phyloP scores from a whole-genome alignment of 2,329 filamentous ascomycete species.

The Colletotrichum falcatum region DNA sequence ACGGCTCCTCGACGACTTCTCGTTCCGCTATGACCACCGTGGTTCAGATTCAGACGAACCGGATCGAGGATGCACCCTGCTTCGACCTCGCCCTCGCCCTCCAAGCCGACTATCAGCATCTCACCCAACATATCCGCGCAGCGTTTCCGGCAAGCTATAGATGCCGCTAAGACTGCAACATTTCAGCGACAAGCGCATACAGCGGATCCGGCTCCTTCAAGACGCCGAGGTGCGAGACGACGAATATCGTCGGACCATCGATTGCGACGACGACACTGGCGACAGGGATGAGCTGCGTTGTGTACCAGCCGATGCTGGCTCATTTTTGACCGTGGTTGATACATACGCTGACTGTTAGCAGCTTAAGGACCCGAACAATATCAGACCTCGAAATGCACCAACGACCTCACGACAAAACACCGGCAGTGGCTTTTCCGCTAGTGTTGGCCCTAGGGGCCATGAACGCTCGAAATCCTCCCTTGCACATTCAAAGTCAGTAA shows the following conservation, averaged over 20 bases:
- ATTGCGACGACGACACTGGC: conserved; percentile 22
- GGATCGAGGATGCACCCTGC: neutral
- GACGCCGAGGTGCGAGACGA: conserved; percentile 17
- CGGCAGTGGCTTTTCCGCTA: conserved; percentile 66
- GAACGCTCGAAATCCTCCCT: conserved; percentile 66
- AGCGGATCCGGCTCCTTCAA: conserved; percentile 18
- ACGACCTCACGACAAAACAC: conserved; percentile 41
- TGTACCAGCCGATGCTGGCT: conserved; percentile 26
- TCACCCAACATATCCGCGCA: conserved; percentile 13
- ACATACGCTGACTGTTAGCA: conserved; percentile 42
- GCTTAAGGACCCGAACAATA: conserved; percentile 48
- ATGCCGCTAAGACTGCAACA: conserved; percentile 19
- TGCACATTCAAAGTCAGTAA: conserved; percentile 44
- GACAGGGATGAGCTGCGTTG: conserved; percentile 31
- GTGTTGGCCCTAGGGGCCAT: conserved; percentile 65
- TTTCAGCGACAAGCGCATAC: neutral
- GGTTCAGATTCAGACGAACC: neutral
- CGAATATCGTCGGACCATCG: conserved; percentile 9
- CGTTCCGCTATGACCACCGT: neutral
- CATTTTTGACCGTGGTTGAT: neutral
- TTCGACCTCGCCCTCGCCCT: neutral
- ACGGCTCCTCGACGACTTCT: conserved; percentile 14
- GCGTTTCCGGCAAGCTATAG: conserved; percentile 23
- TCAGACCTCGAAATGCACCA: conserved; percentile 48
- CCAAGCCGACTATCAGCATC: neutral